These are phyloP conservation scores for peach (Prunus persica) DNA, from an alignment of 306 rosid genomes.

Conservation along the genomic window Prunus_persica_NCBIv2 NC_034014.1:21612501-21613000, in stretches of 20 bases:
- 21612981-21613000: constrained; percentile 15
- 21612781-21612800: no score
- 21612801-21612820: no score
- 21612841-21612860: no score
- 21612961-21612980: constrained; percentile 17
- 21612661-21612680: no score
- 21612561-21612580: constrained; percentile 17
- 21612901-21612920: no score
- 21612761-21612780: neutral
- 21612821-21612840: no score
- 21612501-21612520: constrained; percentile 17
- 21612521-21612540: constrained; percentile 11
- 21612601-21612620: constrained; percentile 10
- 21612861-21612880: no score
- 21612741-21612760: no score
- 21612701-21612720: no score
- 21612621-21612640: neutral
- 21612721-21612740: no score
- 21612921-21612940: neutral
- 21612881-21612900: no score
- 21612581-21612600: constrained; percentile 20
- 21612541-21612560: constrained; percentile 24
- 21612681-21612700: no score
- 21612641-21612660: neutral
- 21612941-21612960: neutral